phyloP scores from a whole-genome alignment of 768 basidiomycete species.

The Infundibulicybe gibba region DNA sequence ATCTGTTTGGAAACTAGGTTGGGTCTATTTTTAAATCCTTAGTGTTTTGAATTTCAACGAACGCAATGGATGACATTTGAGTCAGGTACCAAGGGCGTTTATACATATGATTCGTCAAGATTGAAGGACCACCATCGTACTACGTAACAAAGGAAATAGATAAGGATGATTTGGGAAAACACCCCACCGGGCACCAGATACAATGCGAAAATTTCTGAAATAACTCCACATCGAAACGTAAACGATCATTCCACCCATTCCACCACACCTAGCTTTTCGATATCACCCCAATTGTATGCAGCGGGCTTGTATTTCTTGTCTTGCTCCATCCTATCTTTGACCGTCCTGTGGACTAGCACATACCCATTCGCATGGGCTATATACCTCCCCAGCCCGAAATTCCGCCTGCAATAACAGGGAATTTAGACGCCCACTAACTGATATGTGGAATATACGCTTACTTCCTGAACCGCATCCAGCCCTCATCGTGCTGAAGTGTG shows the following conservation, averaged over 20 bases:
- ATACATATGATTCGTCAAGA: no score
- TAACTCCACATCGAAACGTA: no score
- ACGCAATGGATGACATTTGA: no score
- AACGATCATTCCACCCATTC: not conserved
- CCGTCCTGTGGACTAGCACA: conserved; percentile 1
- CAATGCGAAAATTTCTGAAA: no score
- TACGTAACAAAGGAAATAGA: no score
- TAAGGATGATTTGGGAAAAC: no score
- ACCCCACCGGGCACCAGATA: no score
- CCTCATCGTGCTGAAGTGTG: conserved; percentile 1
- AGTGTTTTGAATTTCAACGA: no score
- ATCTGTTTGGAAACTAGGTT: no score
- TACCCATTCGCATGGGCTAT: not conserved
- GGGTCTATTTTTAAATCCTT: no score
- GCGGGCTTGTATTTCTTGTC: not conserved
- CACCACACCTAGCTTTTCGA: not conserved
- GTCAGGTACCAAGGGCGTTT: no score
- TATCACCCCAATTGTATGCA: not conserved
- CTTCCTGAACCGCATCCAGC: not conserved
- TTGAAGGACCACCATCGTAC: no score
- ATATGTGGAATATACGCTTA: not conserved
- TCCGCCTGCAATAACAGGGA: not conserved
- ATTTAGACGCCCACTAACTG: not conserved
- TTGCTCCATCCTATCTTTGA: not conserved
- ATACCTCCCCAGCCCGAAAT: conserved; percentile 4